Evolutionary conservation across 352 stramenopile species (phyloP), one percentile per base, ranked within the genome.

Genomic region (Pythium myriotylum): DNA sequence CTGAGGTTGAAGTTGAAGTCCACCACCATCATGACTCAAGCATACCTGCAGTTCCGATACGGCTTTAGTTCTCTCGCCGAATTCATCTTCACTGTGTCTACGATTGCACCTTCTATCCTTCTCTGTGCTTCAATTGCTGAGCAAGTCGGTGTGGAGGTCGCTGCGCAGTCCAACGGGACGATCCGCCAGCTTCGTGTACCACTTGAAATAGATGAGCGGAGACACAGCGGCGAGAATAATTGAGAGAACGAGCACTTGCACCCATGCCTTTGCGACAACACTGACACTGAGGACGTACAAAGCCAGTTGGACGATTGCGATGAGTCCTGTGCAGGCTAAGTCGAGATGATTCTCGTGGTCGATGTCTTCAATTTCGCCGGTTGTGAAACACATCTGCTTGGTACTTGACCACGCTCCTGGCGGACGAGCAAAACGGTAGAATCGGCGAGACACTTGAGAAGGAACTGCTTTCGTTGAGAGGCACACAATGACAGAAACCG

Each of bases 131-230:
- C 61, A 58, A 58, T 48, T 66, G 26, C 63, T 65, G 39, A 89
- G 53, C 23, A 89, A 62, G 41, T 79, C 73, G 17, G 52, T 65
- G 23, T 84, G 70, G 22, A 83, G 59, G 45, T 88, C 80, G 35
- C 78, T 84, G 26, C 70, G 62, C 6, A 88, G 57, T 35, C 76
- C 78, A 10, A 87, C 70, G 7, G 81, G 77, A 4, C 68, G 73
- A 57, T 86, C 74, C 63, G 85, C 70, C 37, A 92, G 65, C 55
- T 89, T 82, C 19, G 76, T 66, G 56, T 86, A 92, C 83, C 83
- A 92, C 49, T 92, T 86, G n/a, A 79, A 74, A 67, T 89, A 90
- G 43, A 92, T 88, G 16, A 85, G 27, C 2, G 83, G 78, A 9
- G 74, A 50, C 2, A 82, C 67, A 19, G 81, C 51, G 26, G 59